Evolutionary conservation across 202 grass and related monocot species (phyloP).

Genomic region (Saccharum hybrid): DNA sequence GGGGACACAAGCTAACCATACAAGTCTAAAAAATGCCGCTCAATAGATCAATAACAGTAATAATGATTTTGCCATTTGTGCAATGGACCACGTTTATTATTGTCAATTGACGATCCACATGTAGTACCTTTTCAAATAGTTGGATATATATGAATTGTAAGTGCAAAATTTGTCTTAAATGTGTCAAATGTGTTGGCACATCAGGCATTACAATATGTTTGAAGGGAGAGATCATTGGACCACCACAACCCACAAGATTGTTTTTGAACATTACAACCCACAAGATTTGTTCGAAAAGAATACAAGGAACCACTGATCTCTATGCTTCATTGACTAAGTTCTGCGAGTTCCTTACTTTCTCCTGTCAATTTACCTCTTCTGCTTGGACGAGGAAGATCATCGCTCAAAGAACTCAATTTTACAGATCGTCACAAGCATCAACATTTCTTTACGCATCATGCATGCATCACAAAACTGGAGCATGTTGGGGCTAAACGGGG

Average conservation of each 20-base stretch:
- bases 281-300: background rate
- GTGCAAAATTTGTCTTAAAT: background rate
- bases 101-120: no score
- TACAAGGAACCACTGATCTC: background rate
- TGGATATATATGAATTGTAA: background rate
- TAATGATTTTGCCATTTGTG: no score
- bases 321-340: background rate
- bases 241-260: background rate
- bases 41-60: no score
- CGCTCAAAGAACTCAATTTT: background rate
- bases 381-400: background rate
- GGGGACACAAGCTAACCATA: no score
- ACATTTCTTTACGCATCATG: background rate
- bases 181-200: background rate
- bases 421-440: background rate
- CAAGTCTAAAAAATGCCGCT: no score
- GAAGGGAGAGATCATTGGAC: background rate
- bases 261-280: no score
- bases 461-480: constrained; percentile 16
- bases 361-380: background rate
- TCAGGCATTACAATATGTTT: background rate
- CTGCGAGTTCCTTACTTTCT: background rate
- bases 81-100: no score
- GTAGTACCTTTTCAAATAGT: background rate
- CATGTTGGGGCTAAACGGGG: background rate